Evolutionary conservation across 2,329 filamentous ascomycete species (phyloP).

Genomic region (Pseudogymnoascus sp.): DNA sequence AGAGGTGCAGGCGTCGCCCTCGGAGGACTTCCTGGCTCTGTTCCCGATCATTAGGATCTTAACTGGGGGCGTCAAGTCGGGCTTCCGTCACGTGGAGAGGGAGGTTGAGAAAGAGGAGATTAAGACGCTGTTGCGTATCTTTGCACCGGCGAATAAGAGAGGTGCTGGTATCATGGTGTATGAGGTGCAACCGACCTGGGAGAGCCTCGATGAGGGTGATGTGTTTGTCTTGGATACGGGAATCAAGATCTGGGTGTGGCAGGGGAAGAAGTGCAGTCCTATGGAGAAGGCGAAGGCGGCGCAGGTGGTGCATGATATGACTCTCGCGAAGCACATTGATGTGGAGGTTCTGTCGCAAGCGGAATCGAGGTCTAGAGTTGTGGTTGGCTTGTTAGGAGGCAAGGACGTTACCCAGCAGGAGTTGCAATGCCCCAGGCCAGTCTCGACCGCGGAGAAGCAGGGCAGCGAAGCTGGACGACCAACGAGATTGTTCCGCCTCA

Average conservation of each 20-base stretch:
- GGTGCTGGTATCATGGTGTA: conserved; percentile 48
- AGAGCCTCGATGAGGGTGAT: conserved; percentile 55
- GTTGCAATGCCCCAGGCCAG: conserved; percentile 36
- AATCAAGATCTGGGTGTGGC: conserved; percentile 62
- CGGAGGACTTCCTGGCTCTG: conserved; percentile 51
- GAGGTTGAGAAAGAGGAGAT: conserved; percentile 35
- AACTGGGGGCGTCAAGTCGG: conserved; percentile 51
- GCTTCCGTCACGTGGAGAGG: conserved; percentile 54
- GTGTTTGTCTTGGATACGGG: conserved; percentile 57
- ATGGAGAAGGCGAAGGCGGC: conserved; percentile 64
- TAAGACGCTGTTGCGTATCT: conserved; percentile 50
- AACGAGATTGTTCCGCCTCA: conserved; percentile 50
- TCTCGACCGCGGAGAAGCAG: conserved; percentile 22
- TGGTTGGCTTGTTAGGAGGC: conserved; percentile 50
- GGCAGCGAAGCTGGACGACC: conserved; percentile 13
- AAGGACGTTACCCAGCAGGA: conserved; percentile 32
- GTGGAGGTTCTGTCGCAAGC: conserved; percentile 57
- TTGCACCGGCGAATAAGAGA: conserved; percentile 44
- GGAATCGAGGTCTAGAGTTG: conserved; percentile 45
- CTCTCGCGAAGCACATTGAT: conserved; percentile 52
- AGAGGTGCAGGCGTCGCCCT: conserved; percentile 45
- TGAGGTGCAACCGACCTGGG: conserved; percentile 54
- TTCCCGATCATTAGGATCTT: conserved; percentile 54
- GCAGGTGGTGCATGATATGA: conserved; percentile 58
- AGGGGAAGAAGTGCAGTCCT: conserved; percentile 54